Percentiles rank a stretch among this genome's conserved stretches.
phyloP scores from a whole-genome alignment of 768 basidiomycete genomes.

The Lactifluus subvellereus region DNA sequence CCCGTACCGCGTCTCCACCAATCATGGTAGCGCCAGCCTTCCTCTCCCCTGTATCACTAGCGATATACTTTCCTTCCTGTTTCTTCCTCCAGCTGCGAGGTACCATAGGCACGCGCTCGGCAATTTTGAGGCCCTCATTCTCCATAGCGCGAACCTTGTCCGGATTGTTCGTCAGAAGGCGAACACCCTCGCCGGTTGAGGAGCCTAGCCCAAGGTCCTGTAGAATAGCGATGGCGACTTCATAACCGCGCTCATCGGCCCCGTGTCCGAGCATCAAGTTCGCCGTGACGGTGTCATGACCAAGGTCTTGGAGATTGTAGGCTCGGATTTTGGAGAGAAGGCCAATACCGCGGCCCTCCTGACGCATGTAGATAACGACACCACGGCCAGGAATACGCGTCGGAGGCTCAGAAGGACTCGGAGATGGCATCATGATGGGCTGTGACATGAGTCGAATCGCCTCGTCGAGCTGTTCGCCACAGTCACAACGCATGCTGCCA shows the following conservation, averaged over 20 bases:
- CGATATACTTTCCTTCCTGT: constrained; percentile 28
- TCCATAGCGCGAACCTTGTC: constrained; percentile 89
- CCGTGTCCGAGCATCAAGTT: constrained; percentile 92
- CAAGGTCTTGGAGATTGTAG: constrained; percentile 96
- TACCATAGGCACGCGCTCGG: constrained; percentile 90
- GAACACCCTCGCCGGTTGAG: constrained; percentile 51
- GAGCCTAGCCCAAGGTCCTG: constrained; percentile 75
- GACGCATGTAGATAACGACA: constrained; percentile 90
- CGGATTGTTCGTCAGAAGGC: constrained; percentile 94
- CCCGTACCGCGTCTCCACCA: constrained; percentile 68
- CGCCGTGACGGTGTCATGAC: constrained; percentile 97
- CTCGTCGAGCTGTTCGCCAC: constrained; percentile 97
- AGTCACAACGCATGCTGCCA: constrained; percentile 98
- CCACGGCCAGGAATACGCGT: constrained; percentile 74
- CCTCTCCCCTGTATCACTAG: constrained; percentile 35
- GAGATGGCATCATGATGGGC: constrained; percentile 47
- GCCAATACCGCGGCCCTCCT: constrained; percentile 97
- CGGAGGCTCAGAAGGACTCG: constrained; percentile 30
- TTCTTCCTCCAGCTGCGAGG: constrained; percentile 73
- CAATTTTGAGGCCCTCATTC: constrained; percentile 72
- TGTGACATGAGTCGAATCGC: constrained; percentile 86
- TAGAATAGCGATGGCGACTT: constrained; percentile 84
- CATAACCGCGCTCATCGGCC: constrained; percentile 92
- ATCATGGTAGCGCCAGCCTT: constrained; percentile 70
- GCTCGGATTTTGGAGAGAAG: constrained; percentile 92